Conservation (phyloP, 2,329 filamentous ascomycete genomes). For the Chaetomiaceae sp. region DNA sequence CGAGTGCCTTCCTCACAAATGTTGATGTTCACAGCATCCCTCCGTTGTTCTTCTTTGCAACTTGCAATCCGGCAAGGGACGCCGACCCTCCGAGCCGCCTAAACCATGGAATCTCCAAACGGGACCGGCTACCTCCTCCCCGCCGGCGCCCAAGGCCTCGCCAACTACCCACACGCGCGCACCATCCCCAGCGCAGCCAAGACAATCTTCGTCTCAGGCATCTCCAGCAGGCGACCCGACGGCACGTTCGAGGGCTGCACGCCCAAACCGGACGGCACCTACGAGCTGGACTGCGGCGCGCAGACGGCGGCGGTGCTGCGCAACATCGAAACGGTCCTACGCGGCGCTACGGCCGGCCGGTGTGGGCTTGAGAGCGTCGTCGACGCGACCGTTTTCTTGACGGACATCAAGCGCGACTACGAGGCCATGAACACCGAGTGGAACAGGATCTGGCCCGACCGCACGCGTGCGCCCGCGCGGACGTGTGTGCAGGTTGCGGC, state of each 20-base stretch:
- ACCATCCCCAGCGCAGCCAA: conserved; percentile 22
- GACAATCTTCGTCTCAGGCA: conserved; percentile 30
- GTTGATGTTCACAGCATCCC: neutral
- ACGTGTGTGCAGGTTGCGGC: conserved; percentile 31
- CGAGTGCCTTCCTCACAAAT: no score
- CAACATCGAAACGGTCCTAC: conserved; percentile 29
- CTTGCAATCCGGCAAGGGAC: no score
- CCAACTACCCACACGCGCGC: conserved; percentile 33
- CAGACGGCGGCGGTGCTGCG: conserved; percentile 31
- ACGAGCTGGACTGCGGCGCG: conserved; percentile 27
- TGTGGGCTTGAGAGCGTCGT: conserved; percentile 29
- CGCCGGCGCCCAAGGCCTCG: conserved; percentile 28
- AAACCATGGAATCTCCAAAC: conserved; percentile 24
- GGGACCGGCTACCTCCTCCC: conserved; percentile 28
- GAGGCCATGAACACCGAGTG: conserved; percentile 32
- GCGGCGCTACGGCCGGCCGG: conserved; percentile 26
- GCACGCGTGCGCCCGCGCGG: conserved; percentile 28
- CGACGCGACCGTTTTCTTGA: conserved; percentile 31
- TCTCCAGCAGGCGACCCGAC: conserved; percentile 30
- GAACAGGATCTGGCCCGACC: conserved; percentile 31
- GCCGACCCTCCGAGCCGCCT: no score
- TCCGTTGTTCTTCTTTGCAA: no score
- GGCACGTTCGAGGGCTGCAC: conserved; percentile 30
- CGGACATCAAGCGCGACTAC: conserved; percentile 29
- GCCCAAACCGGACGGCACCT: conserved; percentile 21